Base-by-base conservation (phyloP, 2,329 filamentous ascomycete species). In the Madurella fahalii region DNA sequence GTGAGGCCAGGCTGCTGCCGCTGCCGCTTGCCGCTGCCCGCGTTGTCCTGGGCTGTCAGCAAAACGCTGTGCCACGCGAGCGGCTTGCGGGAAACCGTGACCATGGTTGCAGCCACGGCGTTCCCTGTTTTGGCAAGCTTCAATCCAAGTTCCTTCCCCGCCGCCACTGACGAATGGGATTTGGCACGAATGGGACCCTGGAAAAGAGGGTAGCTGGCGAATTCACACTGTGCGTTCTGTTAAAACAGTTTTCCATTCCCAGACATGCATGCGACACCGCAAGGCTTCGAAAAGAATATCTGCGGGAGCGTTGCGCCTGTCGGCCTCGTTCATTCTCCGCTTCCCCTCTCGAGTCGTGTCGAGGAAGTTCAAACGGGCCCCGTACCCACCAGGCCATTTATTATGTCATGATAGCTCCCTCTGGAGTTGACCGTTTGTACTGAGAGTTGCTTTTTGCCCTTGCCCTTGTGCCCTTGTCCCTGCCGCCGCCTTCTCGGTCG, bases 91-190 rank as follows among this genome's bases (percentile, higher is more conserved):
- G 41, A 50, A 37, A 30, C 40, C 15, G 41, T 51, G 41, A 42
- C 9, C 50, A 11, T 40, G 32, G 18, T 15, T 50, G 32, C 47
- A 41, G 32, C 47, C 40, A 30, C 18, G 37, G n/a, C 44, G 9
- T 54, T 54, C 52, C 52, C 53, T 51, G 48, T 51, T 55, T 43
- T 34, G 44, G 44, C 53, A 51, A 51, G 47, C 42, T 37, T 41
- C 37, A 40, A 47, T 50, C 47, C 46, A 16, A 40, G 17, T 20
- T n/a, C 13, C 37, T 49, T 20, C 46, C 52, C 52, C 52, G 43
- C 47, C 47, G 37, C 47, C 32, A 49, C 47, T 34, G 34, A 32
- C 43, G 47, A 50, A 50, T 43, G 20, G 18, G 34, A 40, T 1
- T 13, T 25, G n/a, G 5, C 3, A 13, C 2, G 2, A 9, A 30